A percentile compares a stretch with the other conserved stretches of the same genome.
Conservation (phyloP, 2,329 filamentous ascomycete species). For the Cadophora sp. region DNA sequence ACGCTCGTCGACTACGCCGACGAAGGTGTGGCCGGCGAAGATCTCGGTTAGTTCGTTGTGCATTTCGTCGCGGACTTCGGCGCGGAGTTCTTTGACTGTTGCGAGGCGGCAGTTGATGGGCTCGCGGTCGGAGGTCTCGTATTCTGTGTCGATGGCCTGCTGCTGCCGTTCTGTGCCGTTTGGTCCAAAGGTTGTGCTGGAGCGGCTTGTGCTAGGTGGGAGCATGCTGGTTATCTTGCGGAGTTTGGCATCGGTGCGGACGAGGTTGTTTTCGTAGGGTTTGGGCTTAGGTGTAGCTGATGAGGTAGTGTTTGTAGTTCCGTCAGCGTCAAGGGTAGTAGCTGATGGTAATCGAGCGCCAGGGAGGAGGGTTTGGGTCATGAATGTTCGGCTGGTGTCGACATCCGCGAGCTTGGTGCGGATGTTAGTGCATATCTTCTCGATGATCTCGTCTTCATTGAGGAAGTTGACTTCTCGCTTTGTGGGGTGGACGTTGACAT, state of each 20-base stretch:
- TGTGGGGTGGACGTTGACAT: conserved; percentile 97
- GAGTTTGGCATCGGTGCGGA: conserved; percentile 86
- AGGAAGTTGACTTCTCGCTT: conserved; percentile 97
- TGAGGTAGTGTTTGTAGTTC: conserved; percentile 31
- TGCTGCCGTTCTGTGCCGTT: conserved; percentile 26
- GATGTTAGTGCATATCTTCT: conserved; percentile 82
- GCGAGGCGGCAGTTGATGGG: conserved; percentile 74
- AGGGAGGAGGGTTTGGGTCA: conserved; percentile 89
- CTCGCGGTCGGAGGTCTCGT: conserved; percentile 75
- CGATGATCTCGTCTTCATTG: conserved; percentile 95
- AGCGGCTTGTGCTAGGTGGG: conserved; percentile 56
- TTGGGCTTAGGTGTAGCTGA: conserved; percentile 58
- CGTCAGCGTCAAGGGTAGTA: conserved; percentile 35
- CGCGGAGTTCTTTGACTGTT: conserved; percentile 86
- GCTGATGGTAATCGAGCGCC: conserved; percentile 57
- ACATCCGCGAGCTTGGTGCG: conserved; percentile 81
- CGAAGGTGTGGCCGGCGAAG: conserved; percentile 87
- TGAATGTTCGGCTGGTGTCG: conserved; percentile 91
- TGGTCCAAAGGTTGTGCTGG: conserved; percentile 38
- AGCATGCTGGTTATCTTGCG: conserved; percentile 99
- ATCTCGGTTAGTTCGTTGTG: conserved; percentile 88
- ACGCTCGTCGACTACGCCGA: conserved; percentile 88
- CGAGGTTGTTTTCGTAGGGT: conserved; percentile 83
- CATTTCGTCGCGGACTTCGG: conserved; percentile 79
- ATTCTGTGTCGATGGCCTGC: conserved; percentile 64